Base-by-base conservation (phyloP, 108 stramenopile genomes). In the Cylindrotheca fusiformis region DNA sequence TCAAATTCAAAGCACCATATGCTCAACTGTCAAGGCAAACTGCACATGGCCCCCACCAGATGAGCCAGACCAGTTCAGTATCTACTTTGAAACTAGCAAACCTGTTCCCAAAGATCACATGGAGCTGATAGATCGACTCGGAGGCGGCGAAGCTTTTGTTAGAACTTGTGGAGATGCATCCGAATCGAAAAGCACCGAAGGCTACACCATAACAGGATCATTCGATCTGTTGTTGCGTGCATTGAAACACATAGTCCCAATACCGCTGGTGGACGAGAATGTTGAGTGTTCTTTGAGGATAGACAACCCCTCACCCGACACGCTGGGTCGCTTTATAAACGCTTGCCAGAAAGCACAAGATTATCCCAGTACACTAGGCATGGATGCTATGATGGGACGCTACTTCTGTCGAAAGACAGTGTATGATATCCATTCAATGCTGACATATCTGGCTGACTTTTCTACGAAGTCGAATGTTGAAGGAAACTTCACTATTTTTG, bases 301-400 rank as follows among this genome's bases (percentile, higher is more conserved):
- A 24, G 59, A 69, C 51, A 55, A 69, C 46, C 68, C 68, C 21
- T 60, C 68, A 2, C 68, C 68, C 5, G 68, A 69, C 28, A 69
- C 68, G 17, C 36, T 69, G 4, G 68, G 68, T 3, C 68, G 68
- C 14, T 58, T 69, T 33, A 46, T 69, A 32, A 69, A 69, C 44
- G 68, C 68, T 24, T 60, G 68, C 26, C 17, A 32, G 28, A 36
- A 18, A 33, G 59, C 49, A 20, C 4, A 45, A 22, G 47, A 58
- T 1, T 60, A 44, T 41, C 68, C 58, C 0, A 36, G 51, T 29
- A 69, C 59, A 19, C 10, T 69, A 0, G 59, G 59, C 20, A 3
- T 69, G 4, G 59, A 69, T 45, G 50, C 45, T 4, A 18, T 25
- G 8, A 60, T 60, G 20, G 60, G 60, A 52, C 68, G 58, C 20